Conservation (phyloP, 2,329 filamentous ascomycete genomes). For the Graphilbum sp. region DNA sequence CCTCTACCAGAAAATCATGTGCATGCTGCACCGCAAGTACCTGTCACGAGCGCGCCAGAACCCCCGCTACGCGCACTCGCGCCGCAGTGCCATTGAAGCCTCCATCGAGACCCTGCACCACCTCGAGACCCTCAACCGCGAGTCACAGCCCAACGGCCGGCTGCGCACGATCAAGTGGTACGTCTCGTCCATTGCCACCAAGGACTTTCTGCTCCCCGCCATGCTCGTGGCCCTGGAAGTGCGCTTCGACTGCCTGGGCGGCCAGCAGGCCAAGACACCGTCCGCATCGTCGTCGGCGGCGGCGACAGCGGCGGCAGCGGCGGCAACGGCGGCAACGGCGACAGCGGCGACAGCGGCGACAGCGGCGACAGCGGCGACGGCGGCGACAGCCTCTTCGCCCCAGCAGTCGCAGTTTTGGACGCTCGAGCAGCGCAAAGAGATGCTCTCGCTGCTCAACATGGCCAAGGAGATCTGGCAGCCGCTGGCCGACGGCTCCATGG, state of each 20-base stretch:
- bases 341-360: too few species aligned
- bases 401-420: constrained; percentile 30
- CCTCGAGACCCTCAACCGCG: constrained; percentile 57
- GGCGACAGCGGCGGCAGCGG: too few species aligned
- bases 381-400: constrained; percentile 1
- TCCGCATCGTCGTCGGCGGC: too few species aligned
- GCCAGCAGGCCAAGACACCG: constrained; percentile 23
- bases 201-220: constrained; percentile 73
- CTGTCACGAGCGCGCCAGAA: constrained; percentile 64
- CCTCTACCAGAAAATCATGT: constrained; percentile 76
- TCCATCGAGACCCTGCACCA: constrained; percentile 68
- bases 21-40: constrained; percentile 78
- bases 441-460: constrained; percentile 58
- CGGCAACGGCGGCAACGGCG: too few species aligned
- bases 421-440: constrained; percentile 47
- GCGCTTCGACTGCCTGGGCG: constrained; percentile 45
- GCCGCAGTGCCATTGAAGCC: constrained; percentile 71
- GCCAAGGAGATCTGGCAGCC: constrained; percentile 68
- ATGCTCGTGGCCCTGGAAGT: constrained; percentile 76
- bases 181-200: constrained; percentile 61
- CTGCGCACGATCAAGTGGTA: constrained; percentile 63
- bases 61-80: constrained; percentile 66
- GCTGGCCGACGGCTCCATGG: constrained; percentile 62
- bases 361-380: too few species aligned
- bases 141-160: constrained; percentile 56